Evolutionary conservation across 2,329 filamentous ascomycete species (phyloP), one percentile per base, ranked within the genome.

Genomic region (Lecanicillium sp.): DNA sequence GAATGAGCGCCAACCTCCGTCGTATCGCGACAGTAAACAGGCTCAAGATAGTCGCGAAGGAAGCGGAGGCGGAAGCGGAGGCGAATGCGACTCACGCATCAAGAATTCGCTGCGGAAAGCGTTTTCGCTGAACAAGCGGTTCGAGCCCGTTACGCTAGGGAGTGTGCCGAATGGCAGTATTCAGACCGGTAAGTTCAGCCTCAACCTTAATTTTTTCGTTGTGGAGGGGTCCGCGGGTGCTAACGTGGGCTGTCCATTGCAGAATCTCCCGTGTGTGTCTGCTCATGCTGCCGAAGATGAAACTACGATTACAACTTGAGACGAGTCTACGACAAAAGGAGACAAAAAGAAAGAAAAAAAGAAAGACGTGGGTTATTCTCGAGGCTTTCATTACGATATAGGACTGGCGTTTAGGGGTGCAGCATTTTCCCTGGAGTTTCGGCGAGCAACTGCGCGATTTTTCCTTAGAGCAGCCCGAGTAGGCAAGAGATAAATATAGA

Each of bases 71-170:
- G 7, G 22, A 6, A 30, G 30, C 15, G 18, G 28, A 15, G 33
- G 33, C 8, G 38, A 41, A 9, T 27, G 38, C 4, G 15, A 36
- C n/a, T 19, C 38, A 16, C 4, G 38, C 33, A 8, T 36, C 15
- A 36, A 33, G 20, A 33, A 29, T 3, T 28, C 33, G 16, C 19
- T 41, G 33, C 38, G 38, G 28, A 33, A 33, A 18, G 18, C 31
- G 20, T 41, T 41, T 29, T 20, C 33, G 5, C 12, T 33, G 4
- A 33, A 41, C 27, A 33, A 29, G 29, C 38, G 33, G 15, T 41
- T 41, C 16, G 38, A 41, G 22, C 19, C 33, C 15, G 38, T 41
- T 32, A 41, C 38, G 28, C 33, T 41, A 31, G 38, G 38, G 20
- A 15, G 14, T 9, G 5, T 28, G 9, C 12, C 28, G 15, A 7